Percentiles rank a stretch among this genome's conserved stretches.
phyloP scores from a whole-genome alignment of 805 yeast species.

The Candida cerambycidarum region DNA sequence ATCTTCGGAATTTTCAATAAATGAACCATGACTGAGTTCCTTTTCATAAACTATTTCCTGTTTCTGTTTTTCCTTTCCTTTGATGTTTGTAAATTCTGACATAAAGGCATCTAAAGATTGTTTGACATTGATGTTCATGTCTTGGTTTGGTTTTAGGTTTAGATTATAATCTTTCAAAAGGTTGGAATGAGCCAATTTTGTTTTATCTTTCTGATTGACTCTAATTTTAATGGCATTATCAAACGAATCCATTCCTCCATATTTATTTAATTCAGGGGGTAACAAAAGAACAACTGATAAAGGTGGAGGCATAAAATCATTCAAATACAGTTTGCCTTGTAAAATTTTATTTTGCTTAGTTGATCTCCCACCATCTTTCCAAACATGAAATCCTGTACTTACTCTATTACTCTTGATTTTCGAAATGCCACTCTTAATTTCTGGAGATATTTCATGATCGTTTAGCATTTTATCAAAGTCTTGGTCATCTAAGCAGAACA shows the following conservation, averaged over 20 bases:
- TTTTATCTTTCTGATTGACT: conserved; percentile 18
- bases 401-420: conserved; percentile 8
- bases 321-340: conserved; percentile 39
- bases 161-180: conserved; percentile 1
- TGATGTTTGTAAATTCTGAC: conserved; percentile 6
- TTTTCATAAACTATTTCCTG: too few species aligned
- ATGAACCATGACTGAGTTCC: conserved; percentile 21
- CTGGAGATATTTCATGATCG: neutral
- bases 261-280: conserved; percentile 18
- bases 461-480: conserved; percentile 17
- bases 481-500: conserved; percentile 28
- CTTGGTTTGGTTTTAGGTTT: neutral
- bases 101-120: conserved; percentile 15
- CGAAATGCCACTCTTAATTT: neutral
- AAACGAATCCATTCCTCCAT: conserved; percentile 10
- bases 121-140: conserved; percentile 15
- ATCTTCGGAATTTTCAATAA: conserved; percentile 23
- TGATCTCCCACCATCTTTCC: conserved; percentile 31
- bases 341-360: conserved; percentile 25
- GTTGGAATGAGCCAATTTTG: conserved; percentile 5
- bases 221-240: conserved; percentile 15
- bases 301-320: conserved; percentile 44
- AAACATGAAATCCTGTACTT: conserved; percentile 42
- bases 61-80: too few species aligned
- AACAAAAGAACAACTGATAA: conserved; percentile 27